Percentiles rank a stretch among this genome's conserved stretches.
Conservation (phyloP, 257 asterid genomes). For the Solanum virginianum region DNA sequence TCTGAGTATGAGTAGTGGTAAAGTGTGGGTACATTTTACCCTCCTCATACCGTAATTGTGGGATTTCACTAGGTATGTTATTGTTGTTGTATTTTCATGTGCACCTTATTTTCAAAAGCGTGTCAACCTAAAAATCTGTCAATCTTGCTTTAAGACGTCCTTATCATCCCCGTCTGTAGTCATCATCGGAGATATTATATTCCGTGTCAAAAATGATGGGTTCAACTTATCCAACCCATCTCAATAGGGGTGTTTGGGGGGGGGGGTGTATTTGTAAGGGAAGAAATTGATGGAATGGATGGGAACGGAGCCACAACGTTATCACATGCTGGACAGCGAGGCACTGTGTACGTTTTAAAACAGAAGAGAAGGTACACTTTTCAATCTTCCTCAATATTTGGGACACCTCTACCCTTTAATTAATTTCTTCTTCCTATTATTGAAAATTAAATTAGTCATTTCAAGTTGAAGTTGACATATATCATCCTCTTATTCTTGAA, state of each 20-base stretch:
- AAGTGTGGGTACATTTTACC: no score
- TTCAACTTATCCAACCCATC: neutral
- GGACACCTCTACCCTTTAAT: constrained; percentile 22
- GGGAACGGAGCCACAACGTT: constrained; percentile 17
- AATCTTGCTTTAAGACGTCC: neutral
- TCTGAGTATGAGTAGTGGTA: no score
- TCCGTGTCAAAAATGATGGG: neutral
- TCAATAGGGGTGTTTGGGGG: no score
- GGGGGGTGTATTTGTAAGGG: neutral
- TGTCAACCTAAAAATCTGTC: neutral
- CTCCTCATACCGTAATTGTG: no score
- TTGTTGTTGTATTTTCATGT: no score
- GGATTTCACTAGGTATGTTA: no score
- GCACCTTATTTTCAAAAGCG: neutral
- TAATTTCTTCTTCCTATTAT: neutral
- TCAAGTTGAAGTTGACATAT: neutral
- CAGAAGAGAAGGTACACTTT: constrained; percentile 28
- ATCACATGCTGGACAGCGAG: constrained; percentile 80
- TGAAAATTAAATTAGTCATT: neutral
- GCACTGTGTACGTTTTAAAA: constrained; percentile 26
- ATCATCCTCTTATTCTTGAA: neutral
- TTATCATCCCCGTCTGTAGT: neutral
- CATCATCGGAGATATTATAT: neutral
- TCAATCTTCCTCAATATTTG: constrained; percentile 35
- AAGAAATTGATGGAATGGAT: constrained; percentile 10